Conservation (phyloP, 1,284 basidiomycete genomes). For the Cerrena zonata region DNA sequence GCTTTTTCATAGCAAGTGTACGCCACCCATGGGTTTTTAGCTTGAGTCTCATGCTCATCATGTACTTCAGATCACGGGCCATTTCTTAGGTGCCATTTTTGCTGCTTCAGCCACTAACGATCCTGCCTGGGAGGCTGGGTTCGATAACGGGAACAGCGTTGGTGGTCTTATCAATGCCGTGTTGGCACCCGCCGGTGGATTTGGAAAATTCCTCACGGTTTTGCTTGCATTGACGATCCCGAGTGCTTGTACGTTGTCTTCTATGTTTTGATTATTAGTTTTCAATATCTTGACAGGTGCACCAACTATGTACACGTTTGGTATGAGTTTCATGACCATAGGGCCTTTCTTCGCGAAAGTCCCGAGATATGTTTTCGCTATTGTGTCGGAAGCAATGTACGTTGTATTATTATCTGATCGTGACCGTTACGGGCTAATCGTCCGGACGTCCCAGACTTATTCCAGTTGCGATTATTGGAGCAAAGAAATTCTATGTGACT, state of each 20-base stretch:
- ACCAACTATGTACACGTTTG: constrained; percentile 75
- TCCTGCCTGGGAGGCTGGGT: constrained; percentile 53
- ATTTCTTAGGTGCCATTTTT: constrained; percentile 63
- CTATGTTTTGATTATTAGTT: background rate
- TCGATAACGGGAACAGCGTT: constrained; percentile 50
- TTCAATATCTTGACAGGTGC: constrained; percentile 29
- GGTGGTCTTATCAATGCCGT: constrained; percentile 45
- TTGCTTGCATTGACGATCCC: constrained; percentile 50
- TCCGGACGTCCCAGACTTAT: constrained; percentile 46
- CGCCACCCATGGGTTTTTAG: constrained; percentile 14
- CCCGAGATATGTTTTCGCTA: constrained; percentile 69
- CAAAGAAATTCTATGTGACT: constrained; percentile 51
- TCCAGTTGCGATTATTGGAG: constrained; percentile 55
- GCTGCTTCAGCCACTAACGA: constrained; percentile 54
- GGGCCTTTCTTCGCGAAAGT: constrained; percentile 49
- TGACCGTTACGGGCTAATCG: no score
- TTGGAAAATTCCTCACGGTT: constrained; percentile 57
- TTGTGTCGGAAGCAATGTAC: constrained; percentile 68
- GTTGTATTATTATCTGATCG: no score
- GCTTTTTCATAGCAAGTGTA: constrained; percentile 55
- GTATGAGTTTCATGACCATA: constrained; percentile 67
- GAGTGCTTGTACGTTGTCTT: constrained; percentile 34
- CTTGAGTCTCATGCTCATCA: constrained; percentile 1
- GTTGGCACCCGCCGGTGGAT: constrained; percentile 40
- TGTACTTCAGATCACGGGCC: constrained; percentile 42